A percentile compares a stretch with the other conserved stretches of the same genome.
These are phyloP conservation scores for Aspergillus clavatus DNA, from an alignment of 2,329 filamentous ascomycete genomes.

Conservation along the genomic window DNA sequence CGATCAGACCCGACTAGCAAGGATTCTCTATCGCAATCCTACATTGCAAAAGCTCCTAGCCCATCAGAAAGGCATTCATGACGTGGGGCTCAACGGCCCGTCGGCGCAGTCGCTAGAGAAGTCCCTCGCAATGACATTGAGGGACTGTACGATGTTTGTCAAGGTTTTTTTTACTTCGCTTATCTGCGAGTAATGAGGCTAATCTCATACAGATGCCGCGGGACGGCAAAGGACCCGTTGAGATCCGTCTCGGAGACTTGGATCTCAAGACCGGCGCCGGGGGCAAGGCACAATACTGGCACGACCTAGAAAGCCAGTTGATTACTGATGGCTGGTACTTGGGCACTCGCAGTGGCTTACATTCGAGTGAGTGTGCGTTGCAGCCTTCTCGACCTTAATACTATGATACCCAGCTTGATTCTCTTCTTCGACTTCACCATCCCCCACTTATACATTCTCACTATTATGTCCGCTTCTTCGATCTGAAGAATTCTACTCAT, in stretches of 20 bases:
- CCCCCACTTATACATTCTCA: too few species aligned
- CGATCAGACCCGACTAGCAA: constrained; percentile 35
- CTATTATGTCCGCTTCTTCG: too few species aligned
- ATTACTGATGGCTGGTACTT: constrained; percentile 66
- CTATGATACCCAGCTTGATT: constrained; percentile 11
- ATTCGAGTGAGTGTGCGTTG: constrained; percentile 31
- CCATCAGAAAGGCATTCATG: constrained; percentile 31
- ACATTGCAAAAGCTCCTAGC: constrained; percentile 33
- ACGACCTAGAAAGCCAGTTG: constrained; percentile 56
- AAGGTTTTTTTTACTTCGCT: constrained; percentile 44
- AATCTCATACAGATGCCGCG: constrained; percentile 28
- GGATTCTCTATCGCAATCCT: constrained; percentile 31
- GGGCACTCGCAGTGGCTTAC: constrained; percentile 33
- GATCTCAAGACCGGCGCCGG: constrained; percentile 66
- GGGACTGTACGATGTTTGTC: constrained; percentile 73
- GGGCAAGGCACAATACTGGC: constrained; percentile 66
- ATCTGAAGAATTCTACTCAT: too few species aligned
- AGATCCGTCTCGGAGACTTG: constrained; percentile 64
- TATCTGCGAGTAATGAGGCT: neutral
- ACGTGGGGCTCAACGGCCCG: constrained; percentile 35
- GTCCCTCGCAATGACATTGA: constrained; percentile 70
- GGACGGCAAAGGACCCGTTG: constrained; percentile 28
- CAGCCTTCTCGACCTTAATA: constrained; percentile 14
- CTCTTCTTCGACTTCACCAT: neutral
- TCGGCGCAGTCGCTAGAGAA: constrained; percentile 45